A percentile compares a stretch with the other conserved stretches of the same genome.
phyloP scores from a whole-genome alignment of 2,329 filamentous ascomycete genomes.

The Pseudogymnoascus sp. region DNA sequence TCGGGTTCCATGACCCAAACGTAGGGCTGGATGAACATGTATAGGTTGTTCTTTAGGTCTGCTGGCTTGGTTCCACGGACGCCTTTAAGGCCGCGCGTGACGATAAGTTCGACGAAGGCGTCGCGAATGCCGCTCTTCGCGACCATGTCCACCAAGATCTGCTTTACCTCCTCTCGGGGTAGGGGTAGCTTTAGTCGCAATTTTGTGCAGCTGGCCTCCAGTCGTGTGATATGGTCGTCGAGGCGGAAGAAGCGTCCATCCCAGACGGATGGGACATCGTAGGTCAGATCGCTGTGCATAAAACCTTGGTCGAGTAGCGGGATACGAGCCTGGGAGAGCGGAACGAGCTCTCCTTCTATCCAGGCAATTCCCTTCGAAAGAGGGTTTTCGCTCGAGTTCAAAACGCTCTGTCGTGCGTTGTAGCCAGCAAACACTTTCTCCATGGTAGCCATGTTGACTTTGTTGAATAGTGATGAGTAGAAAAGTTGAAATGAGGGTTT shows the following conservation, averaged over 20 bases:
- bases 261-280: slow-evolving; percentile 46
- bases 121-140: slow-evolving; percentile 40
- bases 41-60: slow-evolving; percentile 35
- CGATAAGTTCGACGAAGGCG: slow-evolving; percentile 44
- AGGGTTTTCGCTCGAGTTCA: slow-evolving; percentile 32
- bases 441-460: slow-evolving; percentile 37
- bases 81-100: slow-evolving; percentile 40
- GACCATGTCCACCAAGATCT: slow-evolving; percentile 38
- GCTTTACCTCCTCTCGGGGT: slow-evolving; percentile 33
- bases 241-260: slow-evolving; percentile 45
- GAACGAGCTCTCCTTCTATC: slow-evolving; percentile 37
- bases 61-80: slow-evolving; percentile 32
- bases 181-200: slow-evolving; percentile 38
- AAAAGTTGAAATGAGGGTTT: not conserved
- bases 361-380: slow-evolving; percentile 41
- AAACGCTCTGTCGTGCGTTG: slow-evolving; percentile 24
- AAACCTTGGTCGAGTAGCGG: slow-evolving; percentile 46
- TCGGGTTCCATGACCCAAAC: slow-evolving; percentile 44
- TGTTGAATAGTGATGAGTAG: not conserved
- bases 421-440: slow-evolving; percentile 36
- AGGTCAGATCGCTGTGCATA: slow-evolving; percentile 44
- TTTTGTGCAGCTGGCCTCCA: slow-evolving; percentile 39
- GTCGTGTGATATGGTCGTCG: slow-evolving; percentile 40
- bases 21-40: slow-evolving; percentile 42
- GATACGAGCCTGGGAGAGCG: slow-evolving; percentile 40